Evolutionary conservation across 768 basidiomycete species (phyloP).

Genomic region (Pleurotus sapidus): DNA sequence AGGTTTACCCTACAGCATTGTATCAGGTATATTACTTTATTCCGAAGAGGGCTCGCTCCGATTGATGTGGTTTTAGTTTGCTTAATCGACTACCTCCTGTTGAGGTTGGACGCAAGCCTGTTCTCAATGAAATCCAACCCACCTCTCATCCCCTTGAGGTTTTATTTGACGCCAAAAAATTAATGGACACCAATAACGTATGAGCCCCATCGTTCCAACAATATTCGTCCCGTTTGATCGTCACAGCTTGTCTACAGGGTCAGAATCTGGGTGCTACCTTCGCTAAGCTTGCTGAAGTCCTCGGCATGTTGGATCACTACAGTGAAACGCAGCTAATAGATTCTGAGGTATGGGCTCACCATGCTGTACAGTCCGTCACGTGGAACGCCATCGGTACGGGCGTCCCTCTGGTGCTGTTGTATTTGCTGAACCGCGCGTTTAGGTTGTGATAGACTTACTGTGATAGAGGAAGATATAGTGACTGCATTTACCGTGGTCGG

Average conservation of each 20-base stretch:
- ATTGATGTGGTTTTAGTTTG: constrained; percentile 40
- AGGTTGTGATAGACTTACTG: constrained; percentile 69
- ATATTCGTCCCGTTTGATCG: background rate
- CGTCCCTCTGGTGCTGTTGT: background rate
- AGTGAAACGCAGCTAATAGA: constrained; percentile 56
- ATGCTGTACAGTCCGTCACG: constrained; percentile 69
- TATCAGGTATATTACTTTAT: constrained; percentile 49
- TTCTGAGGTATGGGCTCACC: constrained; percentile 67
- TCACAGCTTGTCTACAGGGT: constrained; percentile 36
- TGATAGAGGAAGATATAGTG: constrained; percentile 67
- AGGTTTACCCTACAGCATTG: constrained; percentile 75
- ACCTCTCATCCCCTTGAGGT: constrained; percentile 76
- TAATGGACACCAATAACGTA: constrained; percentile 67
- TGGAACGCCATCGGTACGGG: constrained; percentile 67
- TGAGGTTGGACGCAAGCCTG: constrained; percentile 42
- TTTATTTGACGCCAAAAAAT: constrained; percentile 72
- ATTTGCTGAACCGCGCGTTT: constrained; percentile 6
- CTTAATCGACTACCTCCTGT: constrained; percentile 65
- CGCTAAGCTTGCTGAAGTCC: constrained; percentile 61
- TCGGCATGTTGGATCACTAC: constrained; percentile 72
- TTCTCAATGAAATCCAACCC: constrained; percentile 71
- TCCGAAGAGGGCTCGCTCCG: background rate
- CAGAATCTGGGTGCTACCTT: constrained; percentile 72
- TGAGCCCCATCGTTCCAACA: constrained; percentile 12
- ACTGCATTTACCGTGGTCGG: constrained; percentile 61